Conservation (phyloP, 1,284 basidiomycete species). For the Marasmius oreades region DNA sequence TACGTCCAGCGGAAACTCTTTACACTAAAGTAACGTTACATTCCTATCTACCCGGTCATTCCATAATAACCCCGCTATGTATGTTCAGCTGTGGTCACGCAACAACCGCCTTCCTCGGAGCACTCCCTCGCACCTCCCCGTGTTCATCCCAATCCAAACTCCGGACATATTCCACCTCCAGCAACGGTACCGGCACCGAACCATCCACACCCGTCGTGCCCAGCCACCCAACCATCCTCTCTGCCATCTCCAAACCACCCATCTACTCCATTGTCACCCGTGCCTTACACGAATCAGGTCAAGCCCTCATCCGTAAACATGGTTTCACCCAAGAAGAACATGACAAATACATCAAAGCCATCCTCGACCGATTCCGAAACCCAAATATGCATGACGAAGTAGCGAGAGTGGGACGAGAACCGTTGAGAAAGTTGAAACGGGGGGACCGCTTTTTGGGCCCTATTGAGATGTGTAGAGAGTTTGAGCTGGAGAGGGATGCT, state of each 20-base stretch:
- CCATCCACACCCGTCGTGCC: not conserved
- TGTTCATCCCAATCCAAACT: no score
- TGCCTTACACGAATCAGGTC: slow-evolving; percentile 23
- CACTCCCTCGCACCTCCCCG: slow-evolving; percentile 16
- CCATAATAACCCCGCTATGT: not conserved
- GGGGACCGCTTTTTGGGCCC: slow-evolving; percentile 35
- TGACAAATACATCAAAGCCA: slow-evolving; percentile 29
- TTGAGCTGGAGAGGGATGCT: slow-evolving; percentile 26
- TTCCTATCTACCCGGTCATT: not conserved
- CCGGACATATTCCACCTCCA: not conserved
- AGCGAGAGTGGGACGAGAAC: slow-evolving; percentile 33
- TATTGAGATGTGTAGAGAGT: slow-evolving; percentile 30
- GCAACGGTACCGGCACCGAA: not conserved
- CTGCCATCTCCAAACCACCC: slow-evolving; percentile 21
- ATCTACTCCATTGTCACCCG: slow-evolving; percentile 17
- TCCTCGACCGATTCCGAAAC: slow-evolving; percentile 32
- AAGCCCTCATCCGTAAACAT: slow-evolving; percentile 20
- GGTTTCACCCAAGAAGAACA: slow-evolving; percentile 25
- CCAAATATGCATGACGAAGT: slow-evolving; percentile 34
- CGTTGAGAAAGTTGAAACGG: slow-evolving; percentile 33
- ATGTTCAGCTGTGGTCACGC: slow-evolving; percentile 30
- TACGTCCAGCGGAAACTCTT: slow-evolving; percentile 41
- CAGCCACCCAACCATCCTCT: slow-evolving; percentile 25
- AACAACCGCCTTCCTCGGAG: slow-evolving; percentile 35
- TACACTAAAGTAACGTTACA: slow-evolving; percentile 30